Evolutionary conservation across 306 rosid species (phyloP), one percentile per base, ranked within the genome.

Genomic region (Citrullus amarus): DNA sequence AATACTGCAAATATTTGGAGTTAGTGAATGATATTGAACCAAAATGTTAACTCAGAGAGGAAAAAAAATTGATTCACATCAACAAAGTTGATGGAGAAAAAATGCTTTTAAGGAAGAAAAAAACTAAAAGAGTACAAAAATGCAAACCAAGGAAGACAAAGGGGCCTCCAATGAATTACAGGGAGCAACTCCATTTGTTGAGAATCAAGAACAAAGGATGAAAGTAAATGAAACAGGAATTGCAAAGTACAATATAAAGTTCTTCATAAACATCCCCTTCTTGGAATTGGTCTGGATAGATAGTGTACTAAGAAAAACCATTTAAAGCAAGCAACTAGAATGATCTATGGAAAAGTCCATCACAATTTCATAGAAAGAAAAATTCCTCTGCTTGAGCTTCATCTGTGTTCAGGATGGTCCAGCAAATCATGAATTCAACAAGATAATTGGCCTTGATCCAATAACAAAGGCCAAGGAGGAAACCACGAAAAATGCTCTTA

Each of bases 41-140:
- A 86, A 77, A 83, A 85, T 9, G 97, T 91, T 88, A 90, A 86
- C 88, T 50, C 39, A 50, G 97, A 80, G 28, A 25, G 28, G 28
- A 25, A 25, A 87, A 90, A 77, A 66, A 86, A 79, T 85, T 83
- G 18, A 91, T 80, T 11, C 91, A 95, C 12, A 81, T 92, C 84
- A 86, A 16, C 86, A 82, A 81, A 93, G 90, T 93, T 83, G 17
- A 53, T 72, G 9, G 59, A 72, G 8, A 30, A 30, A 22, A 3
- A 71, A 48, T 11, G 41, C 39, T 22, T 48, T 13, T 48, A 28
- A 25, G 75, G 6, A 43, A 22, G 32, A 43, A 62, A 66, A 66
- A 32, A 65, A 15, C 71, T 65, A 11, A 63, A 63, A 14, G 16
- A 13, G 71, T 5, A 10, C 44, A 63, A 34, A 62, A 62, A 14